Evolutionary conservation across 306 rosid species (phyloP), one percentile per base, ranked within the genome.

Genomic region (Gastrolobium villosum): DNA sequence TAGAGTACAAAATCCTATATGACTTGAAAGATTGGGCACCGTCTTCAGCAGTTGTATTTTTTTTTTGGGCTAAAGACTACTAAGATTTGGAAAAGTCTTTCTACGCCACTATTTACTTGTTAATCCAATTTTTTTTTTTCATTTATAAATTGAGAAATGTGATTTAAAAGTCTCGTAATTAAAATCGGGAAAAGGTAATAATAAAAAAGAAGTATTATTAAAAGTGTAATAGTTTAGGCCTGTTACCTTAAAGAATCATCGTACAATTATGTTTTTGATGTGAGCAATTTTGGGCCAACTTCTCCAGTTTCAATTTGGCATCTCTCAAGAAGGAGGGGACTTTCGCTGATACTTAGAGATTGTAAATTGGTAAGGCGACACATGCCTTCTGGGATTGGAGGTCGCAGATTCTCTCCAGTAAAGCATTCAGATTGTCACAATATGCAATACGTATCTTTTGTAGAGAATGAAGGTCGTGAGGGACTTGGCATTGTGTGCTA

Each of bases 341-440:
- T 35, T 0, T 3, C 3, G 0, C 0, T 0, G 10, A 61, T n/a
- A 2, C 0, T 0, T 13, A 61, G 10, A 4, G 45, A 35, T 10
- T 36, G 67, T 61, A 61, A 34, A n/a, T 61, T 61, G 26, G 67
- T 35, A 11, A 61, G 44, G 45, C 44, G 1, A 11, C 41, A 2
- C 65, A 59, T 9, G n/a, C 10, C 45, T 61, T 61, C 45, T 13
- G 15, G 45, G 65, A 60, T 60, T 32, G 26, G 43, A 60, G 65
- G 20, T 60, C 13, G 9, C 65, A 4, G 4, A 60, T 61, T 8
- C 15, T 10, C 67, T 61, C 67, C 0, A 45, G 45, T 5, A 61
- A 61, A 35, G 67, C 28, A 10, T 13, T 61, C 4, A 36, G 4
- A 36, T 61, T 11, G 4, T 4, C 0, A 34, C 28, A 61, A 6